phyloP scores from a whole-genome alignment of 2,329 filamentous ascomycete genomes.

The Pseudogymnoascus sp. region DNA sequence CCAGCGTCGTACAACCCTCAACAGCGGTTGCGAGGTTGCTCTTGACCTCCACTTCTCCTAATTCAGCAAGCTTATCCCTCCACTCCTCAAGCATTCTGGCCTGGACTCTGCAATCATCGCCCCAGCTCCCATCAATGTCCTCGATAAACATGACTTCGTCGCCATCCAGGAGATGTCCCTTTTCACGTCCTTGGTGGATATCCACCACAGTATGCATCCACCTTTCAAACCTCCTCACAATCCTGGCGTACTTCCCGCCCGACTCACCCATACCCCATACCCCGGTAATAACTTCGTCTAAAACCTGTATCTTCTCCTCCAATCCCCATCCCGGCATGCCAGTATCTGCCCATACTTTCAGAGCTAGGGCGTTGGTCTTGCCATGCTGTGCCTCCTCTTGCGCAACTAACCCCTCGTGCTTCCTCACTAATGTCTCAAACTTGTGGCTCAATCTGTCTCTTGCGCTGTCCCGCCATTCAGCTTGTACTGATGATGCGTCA shows the following conservation, averaged over 20 bases:
- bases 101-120: slow-evolving; percentile 46
- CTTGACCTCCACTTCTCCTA: slow-evolving; percentile 31
- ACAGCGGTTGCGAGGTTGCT: slow-evolving; percentile 42
- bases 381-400: slow-evolving; percentile 41
- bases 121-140: slow-evolving; percentile 49
- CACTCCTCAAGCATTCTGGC: slow-evolving; percentile 47
- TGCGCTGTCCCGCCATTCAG: slow-evolving; percentile 50
- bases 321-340: slow-evolving; percentile 31
- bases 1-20: slow-evolving; percentile 38
- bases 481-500: slow-evolving; percentile 36
- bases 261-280: slow-evolving; percentile 50
- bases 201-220: slow-evolving; percentile 45
- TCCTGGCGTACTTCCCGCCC: slow-evolving; percentile 46
- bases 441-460: slow-evolving; percentile 37
- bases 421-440: slow-evolving; percentile 32
- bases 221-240: slow-evolving; percentile 49
- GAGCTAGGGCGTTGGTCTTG: slow-evolving; percentile 40
- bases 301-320: slow-evolving; percentile 47
- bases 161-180: slow-evolving; percentile 23
- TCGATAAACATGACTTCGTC: slow-evolving; percentile 41
- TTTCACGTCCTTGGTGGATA: slow-evolving; percentile 38
- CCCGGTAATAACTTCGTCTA: slow-evolving; percentile 49
- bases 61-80: slow-evolving; percentile 38
- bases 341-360: slow-evolving; percentile 42
- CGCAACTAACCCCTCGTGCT: slow-evolving; percentile 34